Evolutionary conservation across 768 basidiomycete genomes (phyloP).

Genomic region (Ramaria sp.): DNA sequence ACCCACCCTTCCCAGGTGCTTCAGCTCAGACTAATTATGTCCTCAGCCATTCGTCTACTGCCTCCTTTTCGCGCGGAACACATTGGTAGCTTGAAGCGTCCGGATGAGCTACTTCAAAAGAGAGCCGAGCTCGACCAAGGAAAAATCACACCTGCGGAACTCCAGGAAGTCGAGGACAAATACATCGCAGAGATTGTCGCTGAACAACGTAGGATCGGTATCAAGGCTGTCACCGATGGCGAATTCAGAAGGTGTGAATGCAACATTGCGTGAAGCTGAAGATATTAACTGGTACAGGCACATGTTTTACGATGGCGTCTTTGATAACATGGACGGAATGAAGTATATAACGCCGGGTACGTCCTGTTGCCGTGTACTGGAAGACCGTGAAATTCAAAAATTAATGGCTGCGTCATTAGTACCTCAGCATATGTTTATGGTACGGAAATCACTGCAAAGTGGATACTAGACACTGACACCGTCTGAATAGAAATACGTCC

Average conservation of each 20-base stretch:
- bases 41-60: slow-evolving; percentile 15
- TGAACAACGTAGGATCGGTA: slow-evolving; percentile 43
- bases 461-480: not conserved
- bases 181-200: slow-evolving; percentile 41
- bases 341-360: slow-evolving; percentile 37
- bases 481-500: slow-evolving; percentile 21
- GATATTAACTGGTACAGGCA: slow-evolving; percentile 25
- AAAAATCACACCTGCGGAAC: slow-evolving; percentile 31
- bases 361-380: slow-evolving; percentile 16
- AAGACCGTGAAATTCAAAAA: too few relatives aligned
- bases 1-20: too few relatives aligned
- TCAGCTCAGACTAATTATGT: too few relatives aligned
- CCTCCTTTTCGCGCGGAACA: slow-evolving; percentile 44
- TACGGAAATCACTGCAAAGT: slow-evolving; percentile 11
- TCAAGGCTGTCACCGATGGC: slow-evolving; percentile 54
- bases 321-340: slow-evolving; percentile 58
- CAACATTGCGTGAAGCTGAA: not conserved
- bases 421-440: slow-evolving; percentile 31
- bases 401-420: slow-evolving; percentile 11
- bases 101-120: slow-evolving; percentile 35
- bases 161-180: slow-evolving; percentile 38
- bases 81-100: slow-evolving; percentile 52
- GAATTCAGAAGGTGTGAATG: slow-evolving; percentile 29
- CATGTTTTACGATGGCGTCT: slow-evolving; percentile 55
- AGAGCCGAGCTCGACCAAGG: slow-evolving; percentile 33